Base-by-base conservation (phyloP, 176 grass and related monocot species). In the Rhynchospora tenuis region DNA sequence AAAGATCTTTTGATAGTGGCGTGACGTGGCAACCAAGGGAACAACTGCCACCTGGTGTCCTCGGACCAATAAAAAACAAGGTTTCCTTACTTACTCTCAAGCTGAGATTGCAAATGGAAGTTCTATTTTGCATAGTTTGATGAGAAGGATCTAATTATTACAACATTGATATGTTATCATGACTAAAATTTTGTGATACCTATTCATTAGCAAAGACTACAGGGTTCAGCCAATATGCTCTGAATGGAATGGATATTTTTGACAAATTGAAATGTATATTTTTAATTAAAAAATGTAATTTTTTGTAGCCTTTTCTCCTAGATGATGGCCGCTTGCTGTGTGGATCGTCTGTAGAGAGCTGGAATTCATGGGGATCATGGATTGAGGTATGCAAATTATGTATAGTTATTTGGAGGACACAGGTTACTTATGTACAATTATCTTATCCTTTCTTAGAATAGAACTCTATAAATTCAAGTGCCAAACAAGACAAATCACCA, bases 301-400 rank as follows among this genome's bases (percentile, higher is more conserved):
- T 13, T 52, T 66, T 70, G 69, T 48, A 84, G 81, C 81, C 86
- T 59, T 57, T 84, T 64, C 58, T 84, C 23, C 22, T 84, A 2
- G 51, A 59, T 11, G 81, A 84, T 70, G 86, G 86, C 43, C 72
- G 59, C 44, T 55, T 84, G 3, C 22, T 88, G 16, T 88, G 80
- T 12, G 87, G 74, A 45, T 79, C 87, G n/a, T 88, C 87, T 22
- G 55, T 85, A 6, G 87, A 88, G 51, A 88, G 87, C 74, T 88
- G 87, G 87, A 88, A 84, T 31, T 88, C 87, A 24, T 84, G 82
- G 86, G 86, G 82, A 71, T 47, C 82, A 80, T 84, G 82, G 87
- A 80, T 84, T 22, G 87, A 88, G 48, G 86, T 84, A 69, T 28
- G 59, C 46, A 58, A 46, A 20, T 17, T 15, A 64, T 65, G n/a